These are phyloP conservation scores for Paramecium sonneborni DNA, from an alignment of 73 alveolate species.

Conservation along the genomic window DNA sequence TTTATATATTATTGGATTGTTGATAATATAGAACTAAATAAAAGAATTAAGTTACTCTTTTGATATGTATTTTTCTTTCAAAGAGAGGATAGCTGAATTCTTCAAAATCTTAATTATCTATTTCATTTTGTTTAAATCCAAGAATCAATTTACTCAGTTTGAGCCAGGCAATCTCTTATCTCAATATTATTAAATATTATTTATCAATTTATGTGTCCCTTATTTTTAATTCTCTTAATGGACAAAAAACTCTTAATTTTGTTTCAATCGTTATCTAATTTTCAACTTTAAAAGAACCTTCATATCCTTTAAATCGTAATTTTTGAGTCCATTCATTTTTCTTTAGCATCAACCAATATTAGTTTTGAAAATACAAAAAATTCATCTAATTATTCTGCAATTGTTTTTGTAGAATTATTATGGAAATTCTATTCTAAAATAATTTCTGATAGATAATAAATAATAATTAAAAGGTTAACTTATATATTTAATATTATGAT, in stretches of 20 bases:
- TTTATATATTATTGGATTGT: conserved; percentile 46
- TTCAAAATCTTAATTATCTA: not conserved
- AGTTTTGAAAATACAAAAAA: not conserved
- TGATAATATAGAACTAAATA: not conserved
- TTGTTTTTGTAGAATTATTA: not conserved
- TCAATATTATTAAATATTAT: not conserved
- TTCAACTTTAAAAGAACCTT: conserved; percentile 42
- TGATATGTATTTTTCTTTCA: not conserved
- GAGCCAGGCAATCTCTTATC: not conserved
- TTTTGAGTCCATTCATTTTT: not conserved
- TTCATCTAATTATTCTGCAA: not conserved
- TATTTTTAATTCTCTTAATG: not conserved
- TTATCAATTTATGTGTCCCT: not conserved
- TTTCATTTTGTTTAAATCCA: conserved; percentile 18
- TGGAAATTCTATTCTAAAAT: too few relatives aligned
- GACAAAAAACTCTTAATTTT: not conserved
- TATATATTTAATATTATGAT: too few relatives aligned
- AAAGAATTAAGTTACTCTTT: not conserved
- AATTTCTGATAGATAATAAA: too few relatives aligned
- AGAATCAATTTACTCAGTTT: not conserved
- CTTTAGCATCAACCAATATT: not conserved
- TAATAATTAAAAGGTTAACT: too few relatives aligned
- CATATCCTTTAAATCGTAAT: not conserved
- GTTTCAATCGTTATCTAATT: not conserved
- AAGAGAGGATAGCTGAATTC: not conserved